Conservation (phyloP, 257 asterid species). For the Solanum rostratum region DNA sequence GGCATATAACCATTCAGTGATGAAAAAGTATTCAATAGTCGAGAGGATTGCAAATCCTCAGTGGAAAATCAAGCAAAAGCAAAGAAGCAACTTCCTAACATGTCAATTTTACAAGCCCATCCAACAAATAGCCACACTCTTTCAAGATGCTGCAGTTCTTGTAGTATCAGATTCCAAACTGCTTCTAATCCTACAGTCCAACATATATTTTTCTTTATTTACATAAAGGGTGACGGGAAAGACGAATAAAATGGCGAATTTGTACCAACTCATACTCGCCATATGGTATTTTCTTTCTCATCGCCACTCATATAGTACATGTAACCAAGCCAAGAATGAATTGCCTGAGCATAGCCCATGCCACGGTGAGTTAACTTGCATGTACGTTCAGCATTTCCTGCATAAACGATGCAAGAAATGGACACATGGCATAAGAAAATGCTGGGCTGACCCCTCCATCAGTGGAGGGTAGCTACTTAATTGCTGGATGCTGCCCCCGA, state of each 20-base stretch:
- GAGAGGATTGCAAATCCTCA: neutral
- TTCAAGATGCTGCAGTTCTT: neutral
- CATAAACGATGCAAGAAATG: neutral
- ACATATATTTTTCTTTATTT: neutral
- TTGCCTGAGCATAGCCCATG: constrained; percentile 55
- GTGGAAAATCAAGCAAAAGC: neutral
- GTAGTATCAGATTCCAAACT: constrained; percentile 1
- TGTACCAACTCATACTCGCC: constrained; percentile 4
- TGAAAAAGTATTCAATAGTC: neutral
- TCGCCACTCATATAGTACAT: constrained; percentile 8
- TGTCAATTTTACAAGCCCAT: neutral
- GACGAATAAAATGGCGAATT: constrained; percentile 12
- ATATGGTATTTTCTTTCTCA: constrained; percentile 4
- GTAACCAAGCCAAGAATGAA: constrained; percentile 96
- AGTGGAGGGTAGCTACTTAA: constrained; percentile 16
- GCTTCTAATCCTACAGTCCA: neutral
- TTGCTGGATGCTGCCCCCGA: constrained; percentile 26
- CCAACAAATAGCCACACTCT: neutral
- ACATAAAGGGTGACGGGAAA: constrained; percentile 5
- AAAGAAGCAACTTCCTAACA: neutral
- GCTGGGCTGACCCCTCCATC: neutral
- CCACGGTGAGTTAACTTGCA: constrained; percentile 10
- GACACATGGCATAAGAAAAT: neutral
- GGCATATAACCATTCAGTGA: neutral
- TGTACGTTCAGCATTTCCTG: neutral